phyloP scores from a whole-genome alignment of 179 eudicot genomes.

The Spinacia oleracea region DNA sequence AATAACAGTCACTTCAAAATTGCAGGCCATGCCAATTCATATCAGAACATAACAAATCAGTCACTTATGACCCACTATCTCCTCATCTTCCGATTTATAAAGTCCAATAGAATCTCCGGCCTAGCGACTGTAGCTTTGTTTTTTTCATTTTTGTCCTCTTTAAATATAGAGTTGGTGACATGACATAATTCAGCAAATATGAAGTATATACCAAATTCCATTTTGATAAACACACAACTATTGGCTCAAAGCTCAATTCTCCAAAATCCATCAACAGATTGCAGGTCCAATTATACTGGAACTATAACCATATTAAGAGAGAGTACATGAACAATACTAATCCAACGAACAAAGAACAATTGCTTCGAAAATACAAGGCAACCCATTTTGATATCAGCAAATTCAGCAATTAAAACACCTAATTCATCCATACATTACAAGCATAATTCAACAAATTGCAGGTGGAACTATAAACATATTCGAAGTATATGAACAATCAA shows the following conservation, averaged over 20 bases:
- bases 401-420: background rate
- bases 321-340: background rate
- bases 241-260: background rate
- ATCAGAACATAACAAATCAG: background rate
- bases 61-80: background rate
- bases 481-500: background rate
- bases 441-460: background rate
- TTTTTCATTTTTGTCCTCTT: background rate
- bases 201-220: background rate
- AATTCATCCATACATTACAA: background rate
- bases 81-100: background rate
- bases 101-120: background rate
- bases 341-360: background rate
- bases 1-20: background rate
- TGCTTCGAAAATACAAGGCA: background rate
- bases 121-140: too few relatives aligned
- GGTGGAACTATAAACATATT: background rate
- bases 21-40: background rate
- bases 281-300: background rate
- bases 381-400: background rate
- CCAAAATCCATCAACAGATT: background rate
- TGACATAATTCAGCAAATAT: background rate
- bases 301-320: background rate
- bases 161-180: background rate
- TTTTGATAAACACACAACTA: too few relatives aligned